Percentiles rank a stretch among this genome's conserved stretches.
These are phyloP conservation scores for Mortierella sp. DNA, from an alignment of 371 early-diverging fungal species.

Conservation along the genomic window DNA sequence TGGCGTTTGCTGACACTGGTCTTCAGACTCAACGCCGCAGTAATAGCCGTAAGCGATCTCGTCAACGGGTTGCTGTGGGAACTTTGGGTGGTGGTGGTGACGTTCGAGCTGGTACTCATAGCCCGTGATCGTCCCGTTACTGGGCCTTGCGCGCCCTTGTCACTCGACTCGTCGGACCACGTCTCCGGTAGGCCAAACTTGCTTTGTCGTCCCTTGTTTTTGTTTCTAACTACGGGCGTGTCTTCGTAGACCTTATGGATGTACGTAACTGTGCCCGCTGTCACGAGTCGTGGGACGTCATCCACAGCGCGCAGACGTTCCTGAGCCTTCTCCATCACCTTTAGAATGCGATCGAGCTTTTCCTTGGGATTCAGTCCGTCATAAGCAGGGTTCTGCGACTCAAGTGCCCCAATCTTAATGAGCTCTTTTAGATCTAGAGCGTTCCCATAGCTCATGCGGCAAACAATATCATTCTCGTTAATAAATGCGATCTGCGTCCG, in stretches of 20 bases:
- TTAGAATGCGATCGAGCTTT: conserved; percentile 28
- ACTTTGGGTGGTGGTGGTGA: not conserved
- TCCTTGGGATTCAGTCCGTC: conserved; percentile 25
- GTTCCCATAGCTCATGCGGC: conserved; percentile 79
- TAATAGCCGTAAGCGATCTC: conserved; percentile 24
- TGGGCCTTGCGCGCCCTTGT: not conserved
- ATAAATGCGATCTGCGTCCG: conserved; percentile 80
- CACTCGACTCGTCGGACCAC: conserved; percentile 7
- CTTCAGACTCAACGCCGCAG: conserved; percentile 20
- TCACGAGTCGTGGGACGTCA: conserved; percentile 44
- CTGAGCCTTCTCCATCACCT: conserved; percentile 39
- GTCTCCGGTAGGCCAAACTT: conserved; percentile 37
- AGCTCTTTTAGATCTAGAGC: conserved; percentile 72
- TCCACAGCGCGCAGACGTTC: conserved; percentile 33
- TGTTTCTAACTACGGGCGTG: conserved; percentile 42
- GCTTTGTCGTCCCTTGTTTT: conserved; percentile 13
- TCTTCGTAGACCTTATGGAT: conserved; percentile 47
- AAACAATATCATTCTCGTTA: conserved; percentile 81
- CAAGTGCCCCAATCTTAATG: conserved; percentile 63
- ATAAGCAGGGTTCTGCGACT: conserved; percentile 36
- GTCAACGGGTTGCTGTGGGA: not conserved
- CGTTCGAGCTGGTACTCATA: conserved; percentile 1
- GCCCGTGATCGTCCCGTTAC: not conserved
- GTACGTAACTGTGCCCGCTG: conserved; percentile 39
- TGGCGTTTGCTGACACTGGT: not conserved